Conservation (phyloP, 2,329 filamentous ascomycete genomes). For the Neurospora sp. region DNA sequence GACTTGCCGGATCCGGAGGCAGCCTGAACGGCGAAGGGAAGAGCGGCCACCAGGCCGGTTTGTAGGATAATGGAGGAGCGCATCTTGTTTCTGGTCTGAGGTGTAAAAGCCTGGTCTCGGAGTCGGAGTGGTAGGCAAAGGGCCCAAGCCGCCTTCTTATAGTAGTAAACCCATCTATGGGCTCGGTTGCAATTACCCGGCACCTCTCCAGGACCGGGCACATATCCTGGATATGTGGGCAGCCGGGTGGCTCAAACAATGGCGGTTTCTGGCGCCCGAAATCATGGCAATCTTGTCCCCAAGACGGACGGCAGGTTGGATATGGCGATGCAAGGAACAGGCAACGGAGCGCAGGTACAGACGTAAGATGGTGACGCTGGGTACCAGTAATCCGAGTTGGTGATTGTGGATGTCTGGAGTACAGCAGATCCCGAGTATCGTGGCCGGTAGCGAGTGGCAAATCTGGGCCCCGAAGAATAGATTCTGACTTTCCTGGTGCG, state of each 20-base stretch:
- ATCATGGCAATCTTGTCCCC: neutral
- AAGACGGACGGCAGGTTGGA: neutral
- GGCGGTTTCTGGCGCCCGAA: neutral
- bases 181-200: neutral
- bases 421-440: neutral
- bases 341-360: neutral
- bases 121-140: neutral
- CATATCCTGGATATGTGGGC: neutral
- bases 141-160: neutral
- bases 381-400: neutral
- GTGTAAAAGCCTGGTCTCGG: neutral
- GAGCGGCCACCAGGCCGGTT: conserved; percentile 10
- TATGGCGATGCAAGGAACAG: neutral
- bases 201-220: neutral
- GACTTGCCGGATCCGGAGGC: conserved; percentile 17
- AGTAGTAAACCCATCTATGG: neutral
- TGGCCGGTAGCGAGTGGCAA: neutral
- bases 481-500: neutral
- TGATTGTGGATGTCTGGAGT: neutral
- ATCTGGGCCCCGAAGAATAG: neutral
- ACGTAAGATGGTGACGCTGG: neutral
- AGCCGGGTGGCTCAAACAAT: neutral
- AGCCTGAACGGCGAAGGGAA: conserved; percentile 12
- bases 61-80: conserved; percentile 11
- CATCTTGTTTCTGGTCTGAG: conserved; percentile 8